A percentile compares a stretch with the other conserved stretches of the same genome.
Conservation (phyloP, 306 rosid species). For the Glycine tomentella region DNA sequence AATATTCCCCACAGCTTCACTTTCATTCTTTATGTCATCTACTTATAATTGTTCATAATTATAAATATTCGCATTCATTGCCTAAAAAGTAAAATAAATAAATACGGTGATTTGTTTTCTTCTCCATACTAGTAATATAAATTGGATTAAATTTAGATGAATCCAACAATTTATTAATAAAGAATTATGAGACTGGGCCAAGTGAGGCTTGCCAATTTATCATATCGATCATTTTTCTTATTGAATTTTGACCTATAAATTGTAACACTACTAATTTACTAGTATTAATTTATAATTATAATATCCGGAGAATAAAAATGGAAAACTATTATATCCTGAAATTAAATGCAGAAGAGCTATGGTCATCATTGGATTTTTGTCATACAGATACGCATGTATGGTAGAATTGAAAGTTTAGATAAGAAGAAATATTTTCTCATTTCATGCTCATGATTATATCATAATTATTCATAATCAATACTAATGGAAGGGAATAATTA, state of each 20-base stretch:
- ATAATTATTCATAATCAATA: constrained; percentile 27
- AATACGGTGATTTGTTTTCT: neutral
- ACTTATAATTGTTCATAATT: constrained; percentile 32
- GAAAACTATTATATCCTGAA: neutral
- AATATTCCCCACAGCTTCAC: constrained; percentile 33
- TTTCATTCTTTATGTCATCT: constrained; percentile 41
- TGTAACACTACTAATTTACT: too few relatives aligned
- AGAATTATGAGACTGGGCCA: too few relatives aligned
- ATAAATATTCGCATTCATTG: constrained; percentile 50
- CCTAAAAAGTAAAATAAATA: neutral
- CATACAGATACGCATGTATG: constrained; percentile 40
- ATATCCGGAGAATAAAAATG: neutral
- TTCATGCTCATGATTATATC: constrained; percentile 28
- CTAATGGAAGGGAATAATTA: constrained; percentile 7
- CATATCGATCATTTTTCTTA: neutral
- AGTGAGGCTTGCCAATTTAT: too few relatives aligned
- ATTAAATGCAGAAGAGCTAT: constrained; percentile 20
- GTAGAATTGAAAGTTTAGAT: constrained; percentile 23
- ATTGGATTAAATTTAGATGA: neutral
- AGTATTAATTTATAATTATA: neutral
- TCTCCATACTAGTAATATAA: neutral
- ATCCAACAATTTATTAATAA: neutral
- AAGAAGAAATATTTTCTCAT: constrained; percentile 21
- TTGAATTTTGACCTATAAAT: neutral
- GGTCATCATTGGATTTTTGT: constrained; percentile 25